These are phyloP conservation scores for Pseudohalonectria lignicola DNA, from an alignment of 2,329 filamentous ascomycete species.

Conservation along the genomic window DNA sequence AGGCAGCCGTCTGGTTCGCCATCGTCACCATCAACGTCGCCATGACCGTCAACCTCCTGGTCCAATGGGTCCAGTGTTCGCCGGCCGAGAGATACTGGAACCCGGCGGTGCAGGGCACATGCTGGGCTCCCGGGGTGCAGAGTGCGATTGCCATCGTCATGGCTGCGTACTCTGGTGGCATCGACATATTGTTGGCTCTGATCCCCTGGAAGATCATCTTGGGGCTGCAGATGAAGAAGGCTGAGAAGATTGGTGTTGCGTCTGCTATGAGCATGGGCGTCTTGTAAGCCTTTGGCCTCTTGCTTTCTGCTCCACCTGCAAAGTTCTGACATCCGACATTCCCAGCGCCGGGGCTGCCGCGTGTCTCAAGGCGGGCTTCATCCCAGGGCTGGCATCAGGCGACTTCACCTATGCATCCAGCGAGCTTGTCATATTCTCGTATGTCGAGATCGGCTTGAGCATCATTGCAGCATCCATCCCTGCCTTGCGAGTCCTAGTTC, in stretches of 20 bases:
- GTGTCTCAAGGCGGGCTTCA: slow-evolving; percentile 12
- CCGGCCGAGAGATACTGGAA: slow-evolving; percentile 9
- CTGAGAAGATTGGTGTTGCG: slow-evolving; percentile 23
- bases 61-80: slow-evolving; percentile 13
- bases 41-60: slow-evolving; percentile 9
- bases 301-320: background rate
- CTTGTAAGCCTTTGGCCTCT: slow-evolving; percentile 2
- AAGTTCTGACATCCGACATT: background rate
- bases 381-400: slow-evolving; percentile 9
- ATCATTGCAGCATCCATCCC: slow-evolving; percentile 21
- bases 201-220: slow-evolving; percentile 22
- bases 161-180: slow-evolving; percentile 14
- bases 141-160: slow-evolving; percentile 11
- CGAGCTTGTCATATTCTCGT: slow-evolving; percentile 13
- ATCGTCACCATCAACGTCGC: slow-evolving; percentile 18
- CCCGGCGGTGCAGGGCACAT: slow-evolving; percentile 5
- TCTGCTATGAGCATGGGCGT: slow-evolving; percentile 20
- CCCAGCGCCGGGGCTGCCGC: slow-evolving; percentile 13
- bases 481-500: slow-evolving; percentile 15
- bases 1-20: slow-evolving; percentile 17
- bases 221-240: slow-evolving; percentile 21
- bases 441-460: slow-evolving; percentile 19
- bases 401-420: slow-evolving; percentile 5
- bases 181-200: slow-evolving; percentile 23
- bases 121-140: slow-evolving; percentile 10